These are phyloP conservation scores for Massariosphaeria phaeospora DNA, from an alignment of 495 filamentous ascomycete genomes.

Conservation along the genomic window DNA sequence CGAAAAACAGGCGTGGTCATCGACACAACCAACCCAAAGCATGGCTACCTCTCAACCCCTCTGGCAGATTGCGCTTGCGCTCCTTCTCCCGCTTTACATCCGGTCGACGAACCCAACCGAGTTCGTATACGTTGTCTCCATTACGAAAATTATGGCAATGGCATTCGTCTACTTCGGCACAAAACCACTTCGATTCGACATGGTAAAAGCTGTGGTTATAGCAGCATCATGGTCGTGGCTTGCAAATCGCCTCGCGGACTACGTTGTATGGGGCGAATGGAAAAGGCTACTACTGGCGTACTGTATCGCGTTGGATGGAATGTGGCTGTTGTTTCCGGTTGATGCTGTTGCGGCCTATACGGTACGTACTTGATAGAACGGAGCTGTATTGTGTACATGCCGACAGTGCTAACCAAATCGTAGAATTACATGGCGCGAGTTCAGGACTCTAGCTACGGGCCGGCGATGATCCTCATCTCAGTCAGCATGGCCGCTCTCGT, in stretches of 20 bases:
- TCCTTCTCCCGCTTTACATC: constrained; percentile 10
- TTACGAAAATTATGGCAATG: not conserved
- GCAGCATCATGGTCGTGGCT: not conserved
- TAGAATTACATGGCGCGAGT: too few relatives aligned
- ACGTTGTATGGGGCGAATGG: constrained; percentile 1
- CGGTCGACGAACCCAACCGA: not conserved
- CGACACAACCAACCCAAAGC: not conserved
- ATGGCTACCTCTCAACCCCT: not conserved
- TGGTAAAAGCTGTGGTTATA: not conserved
- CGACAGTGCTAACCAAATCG: too few relatives aligned
- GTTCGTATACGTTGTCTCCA: not conserved
- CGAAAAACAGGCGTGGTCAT: too few relatives aligned
- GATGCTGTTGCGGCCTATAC: too few relatives aligned
- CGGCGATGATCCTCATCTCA: too few relatives aligned
- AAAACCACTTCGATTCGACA: not conserved
- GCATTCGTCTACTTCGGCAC: not conserved
- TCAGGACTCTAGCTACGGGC: too few relatives aligned
- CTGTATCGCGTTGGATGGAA: not conserved
- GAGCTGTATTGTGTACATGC: too few relatives aligned
- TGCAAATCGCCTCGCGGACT: constrained; percentile 2
- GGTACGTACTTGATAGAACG: too few relatives aligned
- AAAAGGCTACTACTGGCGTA: not conserved
- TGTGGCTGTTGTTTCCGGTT: too few relatives aligned
- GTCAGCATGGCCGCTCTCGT: too few relatives aligned
- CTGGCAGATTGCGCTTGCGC: not conserved